Evolutionary conservation across 495 filamentous ascomycete species (phyloP).

Genomic region (Aspergillus nidulans): DNA sequence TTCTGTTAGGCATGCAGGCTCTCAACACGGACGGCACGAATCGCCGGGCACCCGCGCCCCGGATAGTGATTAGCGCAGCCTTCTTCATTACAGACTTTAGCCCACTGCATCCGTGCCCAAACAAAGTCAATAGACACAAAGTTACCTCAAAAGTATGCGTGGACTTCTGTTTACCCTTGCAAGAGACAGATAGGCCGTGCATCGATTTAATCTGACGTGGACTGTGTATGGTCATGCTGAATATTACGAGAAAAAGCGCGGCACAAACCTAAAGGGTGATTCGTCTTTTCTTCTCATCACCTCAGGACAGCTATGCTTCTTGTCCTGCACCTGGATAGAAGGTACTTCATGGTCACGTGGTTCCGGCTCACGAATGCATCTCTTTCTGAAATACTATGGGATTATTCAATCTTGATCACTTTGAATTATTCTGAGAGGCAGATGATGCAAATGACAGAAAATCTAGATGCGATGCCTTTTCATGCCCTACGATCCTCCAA

Average conservation of each 20-base stretch:
- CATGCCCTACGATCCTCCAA: too few relatives aligned
- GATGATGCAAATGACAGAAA: background rate
- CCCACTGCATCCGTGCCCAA: slow-evolving; percentile 28
- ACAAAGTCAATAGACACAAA: background rate
- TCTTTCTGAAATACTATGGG: too few relatives aligned
- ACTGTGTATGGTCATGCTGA: background rate
- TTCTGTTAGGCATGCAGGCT: slow-evolving; percentile 24
- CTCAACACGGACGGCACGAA: background rate
- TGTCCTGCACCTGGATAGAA: background rate
- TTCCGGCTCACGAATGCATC: too few relatives aligned
- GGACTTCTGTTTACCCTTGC: background rate
- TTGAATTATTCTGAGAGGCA: background rate
- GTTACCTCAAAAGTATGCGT: slow-evolving; percentile 4
- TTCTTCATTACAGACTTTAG: background rate
- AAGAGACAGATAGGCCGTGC: background rate
- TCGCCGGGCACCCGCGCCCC: background rate
- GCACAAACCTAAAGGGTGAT: too few relatives aligned
- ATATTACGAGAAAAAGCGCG: background rate
- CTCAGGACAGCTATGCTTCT: background rate
- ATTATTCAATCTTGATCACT: background rate
- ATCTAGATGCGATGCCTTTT: too few relatives aligned
- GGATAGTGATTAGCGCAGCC: background rate
- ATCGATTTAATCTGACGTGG: background rate
- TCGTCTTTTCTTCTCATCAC: background rate
- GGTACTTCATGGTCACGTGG: background rate